phyloP scores from a whole-genome alignment of 2,329 filamentous ascomycete species.

The Stachybotrys chartarum region DNA sequence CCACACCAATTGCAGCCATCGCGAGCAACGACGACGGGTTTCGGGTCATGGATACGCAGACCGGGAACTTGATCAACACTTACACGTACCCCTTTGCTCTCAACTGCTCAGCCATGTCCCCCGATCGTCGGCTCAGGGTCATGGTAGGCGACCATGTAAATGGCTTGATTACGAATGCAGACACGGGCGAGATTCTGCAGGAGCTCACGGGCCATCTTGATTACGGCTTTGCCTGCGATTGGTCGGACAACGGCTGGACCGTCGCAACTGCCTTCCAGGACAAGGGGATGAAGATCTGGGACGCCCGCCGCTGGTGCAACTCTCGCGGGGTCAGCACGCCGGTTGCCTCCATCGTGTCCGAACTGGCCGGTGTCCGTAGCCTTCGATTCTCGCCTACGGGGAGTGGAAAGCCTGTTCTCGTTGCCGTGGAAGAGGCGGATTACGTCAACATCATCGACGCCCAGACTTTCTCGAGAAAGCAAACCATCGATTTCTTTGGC shows the following conservation, averaged over 20 bases:
- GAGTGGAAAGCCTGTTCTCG: slow-evolving; percentile 57
- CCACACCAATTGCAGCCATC: slow-evolving; percentile 48
- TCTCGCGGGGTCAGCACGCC: slow-evolving; percentile 40
- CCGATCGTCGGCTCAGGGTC: slow-evolving; percentile 63
- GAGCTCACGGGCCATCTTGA: slow-evolving; percentile 58
- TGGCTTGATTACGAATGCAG: slow-evolving; percentile 62
- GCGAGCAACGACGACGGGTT: slow-evolving; percentile 56
- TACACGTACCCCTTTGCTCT: slow-evolving; percentile 52
- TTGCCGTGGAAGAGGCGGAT: slow-evolving; percentile 71
- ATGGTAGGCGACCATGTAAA: slow-evolving; percentile 64
- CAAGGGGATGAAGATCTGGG: slow-evolving; percentile 66
- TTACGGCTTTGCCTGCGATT: slow-evolving; percentile 70
- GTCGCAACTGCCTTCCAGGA: slow-evolving; percentile 75
- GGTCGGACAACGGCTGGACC: slow-evolving; percentile 70
- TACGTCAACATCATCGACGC: slow-evolving; percentile 65
- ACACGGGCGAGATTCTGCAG: slow-evolving; percentile 52
- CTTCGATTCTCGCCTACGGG: slow-evolving; percentile 67
- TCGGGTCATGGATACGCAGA: slow-evolving; percentile 50
- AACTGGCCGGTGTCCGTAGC: slow-evolving; percentile 62
- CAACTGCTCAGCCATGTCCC: slow-evolving; percentile 67
- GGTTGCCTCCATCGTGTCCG: slow-evolving; percentile 49
- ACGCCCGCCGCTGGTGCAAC: slow-evolving; percentile 61
- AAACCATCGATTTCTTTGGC: slow-evolving; percentile 68
- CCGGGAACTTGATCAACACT: slow-evolving; percentile 50
- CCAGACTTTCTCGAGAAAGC: slow-evolving; percentile 54